A percentile compares a stretch with the other conserved stretches of the same genome.
Evolutionary conservation across 176 grass and related monocot genomes (phyloP).

Genomic region (Oryza rufipogon): DNA sequence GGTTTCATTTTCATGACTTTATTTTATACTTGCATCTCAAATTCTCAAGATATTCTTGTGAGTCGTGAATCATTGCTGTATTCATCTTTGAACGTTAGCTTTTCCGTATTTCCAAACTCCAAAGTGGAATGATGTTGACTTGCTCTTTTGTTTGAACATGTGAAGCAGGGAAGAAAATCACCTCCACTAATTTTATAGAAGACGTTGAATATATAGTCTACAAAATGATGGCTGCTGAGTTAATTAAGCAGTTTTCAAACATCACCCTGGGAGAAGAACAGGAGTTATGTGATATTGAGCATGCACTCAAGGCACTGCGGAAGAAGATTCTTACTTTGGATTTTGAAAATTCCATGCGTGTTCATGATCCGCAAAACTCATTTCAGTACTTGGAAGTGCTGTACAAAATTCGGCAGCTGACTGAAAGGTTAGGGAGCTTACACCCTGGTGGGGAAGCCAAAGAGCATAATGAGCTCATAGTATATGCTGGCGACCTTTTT

Average conservation of each 20-base stretch:
- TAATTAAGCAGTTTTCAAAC: constrained; percentile 54
- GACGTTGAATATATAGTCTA: constrained; percentile 5
- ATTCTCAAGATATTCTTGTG: neutral
- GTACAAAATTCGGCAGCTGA: constrained; percentile 63
- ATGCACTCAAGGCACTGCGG: constrained; percentile 46
- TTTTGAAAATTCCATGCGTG: constrained; percentile 53
- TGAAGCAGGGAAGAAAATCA: constrained; percentile 38
- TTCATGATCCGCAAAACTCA: constrained; percentile 65
- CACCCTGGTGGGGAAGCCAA: constrained; percentile 39
- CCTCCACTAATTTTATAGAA: neutral
- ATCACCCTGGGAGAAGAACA: constrained; percentile 50
- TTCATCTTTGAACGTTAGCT: constrained; percentile 15
- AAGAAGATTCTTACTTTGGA: constrained; percentile 66
- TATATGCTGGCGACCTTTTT: constrained; percentile 60
- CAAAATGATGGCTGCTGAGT: constrained; percentile 46
- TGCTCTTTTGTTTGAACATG: constrained; percentile 38
- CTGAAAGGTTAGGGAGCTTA: constrained; percentile 53
- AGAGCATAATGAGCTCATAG: constrained; percentile 53
- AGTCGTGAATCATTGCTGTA: neutral
- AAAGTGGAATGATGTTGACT: constrained; percentile 22
- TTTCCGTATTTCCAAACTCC: neutral
- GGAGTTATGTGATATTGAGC: constrained; percentile 46
- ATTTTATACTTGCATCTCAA: neutral
- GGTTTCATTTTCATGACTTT: neutral
- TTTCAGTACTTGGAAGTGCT: constrained; percentile 73